Base-by-base conservation (phyloP, 208 protist genomes). In the Trypanosoma grayi region DNA sequence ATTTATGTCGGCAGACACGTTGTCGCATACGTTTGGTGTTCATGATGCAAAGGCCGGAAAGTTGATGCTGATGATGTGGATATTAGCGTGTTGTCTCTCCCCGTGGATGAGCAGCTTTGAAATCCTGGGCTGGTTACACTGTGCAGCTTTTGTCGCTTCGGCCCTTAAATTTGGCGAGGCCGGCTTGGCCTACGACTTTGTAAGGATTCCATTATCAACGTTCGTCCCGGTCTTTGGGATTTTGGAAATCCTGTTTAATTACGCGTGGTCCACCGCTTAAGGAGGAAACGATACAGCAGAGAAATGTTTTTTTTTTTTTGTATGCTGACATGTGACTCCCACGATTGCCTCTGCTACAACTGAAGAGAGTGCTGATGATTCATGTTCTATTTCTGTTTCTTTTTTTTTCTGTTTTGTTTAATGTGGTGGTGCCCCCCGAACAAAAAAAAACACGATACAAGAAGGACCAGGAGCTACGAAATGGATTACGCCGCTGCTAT, bases 1-100 rank as follows among this genome's bases (percentile, higher is more conserved):
- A 20, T 92, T 92, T 53, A 86, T 92, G 81, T 67, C 71, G 10
- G 81, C 79, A 20, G 85, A 92, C 58, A 81, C 85, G 4, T 60
- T 79, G 34, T 62, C 64, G 16, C 66, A 79, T 37, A 60, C 81
- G 18, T 77, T 72, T 51, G 40, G 40, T 43, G 16, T 76, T n/a
- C 2, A 68, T 4, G 7, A 46, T 1, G 13, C 20, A 36, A 27
- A 24, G 0, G n/a, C 40, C 8, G 62, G 53, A 16, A 53, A 13
- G 47, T 46, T 54, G 2, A 60, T 68, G 53, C 34, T 68, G 18
- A 25, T 61, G 31, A 18, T 68, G 36, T 68, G 62, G 62, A 53
- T 59, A 18, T 14, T 44, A 18, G 62, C 53, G 7, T 11, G 60
- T 56, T 55, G 9, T 55, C 27, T 68, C 33, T 18, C 39, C 20